Evolutionary conservation across 257 asterid genomes (phyloP).

Genomic region (Solanum virginianum): DNA sequence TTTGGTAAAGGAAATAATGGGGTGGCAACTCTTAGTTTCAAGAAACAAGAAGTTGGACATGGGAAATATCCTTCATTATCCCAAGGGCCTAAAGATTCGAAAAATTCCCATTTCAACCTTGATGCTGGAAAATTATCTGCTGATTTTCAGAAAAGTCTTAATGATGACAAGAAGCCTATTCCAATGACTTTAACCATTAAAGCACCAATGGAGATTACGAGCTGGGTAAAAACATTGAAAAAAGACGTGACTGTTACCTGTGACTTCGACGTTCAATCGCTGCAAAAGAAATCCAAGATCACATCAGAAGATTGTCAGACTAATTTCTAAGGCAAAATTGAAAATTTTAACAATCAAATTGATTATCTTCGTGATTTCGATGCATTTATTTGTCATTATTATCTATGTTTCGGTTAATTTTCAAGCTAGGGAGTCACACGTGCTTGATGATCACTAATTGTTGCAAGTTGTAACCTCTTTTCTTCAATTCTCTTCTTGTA

Average conservation of each 20-base stretch:
- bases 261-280: conserved; percentile 30
- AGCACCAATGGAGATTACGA: conserved; percentile 23
- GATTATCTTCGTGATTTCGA: background rate
- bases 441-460: background rate
- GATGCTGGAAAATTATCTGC: conserved; percentile 9
- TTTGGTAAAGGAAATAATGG: conserved; percentile 16
- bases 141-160: conserved; percentile 5
- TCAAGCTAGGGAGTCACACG: background rate
- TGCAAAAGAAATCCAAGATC: conserved; percentile 17
- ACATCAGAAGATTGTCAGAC: conserved; percentile 29
- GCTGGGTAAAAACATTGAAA: conserved; percentile 20
- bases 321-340: background rate
- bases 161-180: conserved; percentile 11
- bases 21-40: conserved; percentile 12
- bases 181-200: conserved; percentile 14
- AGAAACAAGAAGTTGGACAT: conserved; percentile 20
- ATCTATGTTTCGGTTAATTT: background rate
- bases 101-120: conserved; percentile 5
- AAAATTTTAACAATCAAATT: background rate
- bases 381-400: background rate
- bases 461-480: background rate
- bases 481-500: background rate
- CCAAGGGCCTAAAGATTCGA: background rate
- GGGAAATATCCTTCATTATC: conserved; percentile 16
- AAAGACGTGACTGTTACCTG: conserved; percentile 22